Percentiles rank a stretch among this genome's conserved stretches.
Conservation (phyloP, 2,329 filamentous ascomycete species). For the Colletotrichum costaricense region DNA sequence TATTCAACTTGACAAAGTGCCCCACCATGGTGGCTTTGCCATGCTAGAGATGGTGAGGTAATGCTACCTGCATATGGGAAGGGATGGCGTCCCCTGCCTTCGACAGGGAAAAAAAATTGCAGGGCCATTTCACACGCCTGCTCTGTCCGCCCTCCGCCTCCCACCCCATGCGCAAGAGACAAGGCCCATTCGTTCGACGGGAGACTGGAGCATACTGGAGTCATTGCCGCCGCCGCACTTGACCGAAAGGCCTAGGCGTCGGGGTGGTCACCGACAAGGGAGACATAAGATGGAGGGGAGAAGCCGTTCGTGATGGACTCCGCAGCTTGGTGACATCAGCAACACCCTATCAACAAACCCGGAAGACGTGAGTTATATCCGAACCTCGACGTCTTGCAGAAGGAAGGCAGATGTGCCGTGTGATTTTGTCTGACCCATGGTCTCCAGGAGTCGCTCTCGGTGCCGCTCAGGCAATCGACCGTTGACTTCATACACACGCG, state of each 20-base stretch:
- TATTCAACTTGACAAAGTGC: conserved; percentile 26
- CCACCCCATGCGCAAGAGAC: conserved; percentile 3
- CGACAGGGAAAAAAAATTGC: conserved; percentile 22
- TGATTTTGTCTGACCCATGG: not conserved
- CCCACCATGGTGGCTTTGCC: conserved; percentile 32
- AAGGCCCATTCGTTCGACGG: not conserved
- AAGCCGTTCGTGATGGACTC: conserved; percentile 24
- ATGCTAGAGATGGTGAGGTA: conserved; percentile 31
- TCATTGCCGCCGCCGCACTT: conserved; percentile 23
- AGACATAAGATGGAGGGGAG: not conserved
- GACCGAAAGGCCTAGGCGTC: conserved; percentile 16
- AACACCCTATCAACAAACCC: not conserved
- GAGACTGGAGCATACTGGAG: conserved; percentile 18
- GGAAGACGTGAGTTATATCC: conserved; percentile 10
- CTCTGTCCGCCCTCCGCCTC: conserved; percentile 2
- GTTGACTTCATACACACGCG: not conserved
- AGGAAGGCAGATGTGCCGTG: not conserved
- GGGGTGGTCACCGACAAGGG: conserved; percentile 20
- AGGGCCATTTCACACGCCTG: conserved; percentile 15
- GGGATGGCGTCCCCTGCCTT: conserved; percentile 29
- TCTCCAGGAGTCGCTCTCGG: not conserved
- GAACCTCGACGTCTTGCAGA: not conserved
- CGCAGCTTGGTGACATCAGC: conserved; percentile 29
- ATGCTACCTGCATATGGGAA: conserved; percentile 34
- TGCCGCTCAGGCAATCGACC: not conserved